A percentile compares a stretch with the other conserved stretches of the same genome.
phyloP scores from a whole-genome alignment of 2,329 filamentous ascomycete genomes.

The Aspergillus fijiensis region DNA sequence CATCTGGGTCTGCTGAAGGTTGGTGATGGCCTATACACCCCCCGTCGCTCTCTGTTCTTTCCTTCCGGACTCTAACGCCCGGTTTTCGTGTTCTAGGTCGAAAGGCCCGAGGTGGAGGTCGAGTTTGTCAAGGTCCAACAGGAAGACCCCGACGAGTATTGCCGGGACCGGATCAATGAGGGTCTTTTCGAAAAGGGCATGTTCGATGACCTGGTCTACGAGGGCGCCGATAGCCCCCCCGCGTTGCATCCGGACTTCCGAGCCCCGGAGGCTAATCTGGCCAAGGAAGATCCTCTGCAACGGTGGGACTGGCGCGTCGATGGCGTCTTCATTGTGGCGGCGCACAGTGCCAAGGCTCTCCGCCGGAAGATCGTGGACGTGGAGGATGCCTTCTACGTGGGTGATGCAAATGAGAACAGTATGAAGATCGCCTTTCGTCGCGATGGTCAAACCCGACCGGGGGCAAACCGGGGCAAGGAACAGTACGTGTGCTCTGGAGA shows the following conservation, averaged over 20 bases:
- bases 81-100: background rate
- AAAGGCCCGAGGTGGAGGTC: background rate
- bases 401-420: slow-evolving; percentile 3
- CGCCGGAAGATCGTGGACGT: slow-evolving; percentile 11
- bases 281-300: background rate
- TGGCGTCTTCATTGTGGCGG: slow-evolving; percentile 20
- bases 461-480: slow-evolving; percentile 10
- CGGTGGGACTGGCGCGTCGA: background rate
- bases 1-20: slow-evolving; percentile 17
- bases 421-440: slow-evolving; percentile 6
- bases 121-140: background rate
- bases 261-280: slow-evolving; percentile 12
- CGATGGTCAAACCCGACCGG: slow-evolving; percentile 6
- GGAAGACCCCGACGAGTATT: slow-evolving; percentile 2
- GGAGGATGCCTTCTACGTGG: slow-evolving; percentile 13
- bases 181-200: slow-evolving; percentile 15
- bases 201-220: slow-evolving; percentile 20
- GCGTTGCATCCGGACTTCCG: slow-evolving; percentile 16
- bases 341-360: slow-evolving; percentile 9
- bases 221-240: slow-evolving; percentile 16
- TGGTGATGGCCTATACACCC: background rate
- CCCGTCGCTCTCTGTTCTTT: background rate
- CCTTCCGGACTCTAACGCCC: no score
- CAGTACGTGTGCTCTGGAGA: background rate
- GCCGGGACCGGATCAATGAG: slow-evolving; percentile 5